Evolutionary conservation across 78 protist genomes (phyloP).

Genomic region (Guillardia theta): DNA sequence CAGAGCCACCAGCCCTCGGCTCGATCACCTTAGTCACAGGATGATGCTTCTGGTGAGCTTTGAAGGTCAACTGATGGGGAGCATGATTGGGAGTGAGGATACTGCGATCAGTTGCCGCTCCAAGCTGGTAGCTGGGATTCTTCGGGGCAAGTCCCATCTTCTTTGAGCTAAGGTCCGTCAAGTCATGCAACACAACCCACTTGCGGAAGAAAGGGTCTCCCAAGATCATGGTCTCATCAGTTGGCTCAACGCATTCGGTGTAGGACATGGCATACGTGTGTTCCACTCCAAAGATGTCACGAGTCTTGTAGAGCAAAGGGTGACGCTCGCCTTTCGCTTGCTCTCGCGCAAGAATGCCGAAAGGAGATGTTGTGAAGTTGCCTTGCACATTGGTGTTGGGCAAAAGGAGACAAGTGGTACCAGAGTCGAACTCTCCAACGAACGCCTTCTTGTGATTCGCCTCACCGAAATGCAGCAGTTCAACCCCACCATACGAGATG

Average conservation of each 20-base stretch:
- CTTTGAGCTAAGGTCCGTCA: not conserved
- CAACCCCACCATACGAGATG: conserved; percentile 35
- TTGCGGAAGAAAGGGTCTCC: conserved; percentile 45
- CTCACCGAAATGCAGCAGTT: conserved; percentile 25
- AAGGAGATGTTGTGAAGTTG: conserved; percentile 32
- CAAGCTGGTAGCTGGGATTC: conserved; percentile 29
- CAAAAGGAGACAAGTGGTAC: conserved; percentile 35
- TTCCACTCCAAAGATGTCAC: not conserved
- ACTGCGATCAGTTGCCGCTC: not conserved
- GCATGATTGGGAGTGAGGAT: conserved; percentile 19
- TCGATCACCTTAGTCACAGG: conserved; percentile 3
- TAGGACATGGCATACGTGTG: not conserved
- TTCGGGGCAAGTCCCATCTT: not conserved
- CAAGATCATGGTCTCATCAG: conserved; percentile 30
- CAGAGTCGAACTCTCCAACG: conserved; percentile 29
- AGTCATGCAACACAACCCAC: conserved; percentile 2
- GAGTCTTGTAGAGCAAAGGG: not conserved
- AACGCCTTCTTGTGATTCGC: not conserved
- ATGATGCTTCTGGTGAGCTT: not conserved
- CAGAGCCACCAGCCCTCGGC: too few relatives aligned
- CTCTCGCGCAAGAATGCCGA: conserved; percentile 35
- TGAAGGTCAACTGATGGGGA: not conserved
- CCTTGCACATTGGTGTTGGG: conserved; percentile 35
- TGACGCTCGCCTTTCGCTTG: conserved; percentile 6
- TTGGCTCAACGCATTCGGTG: conserved; percentile 33